Conservation (phyloP, 495 filamentous ascomycete genomes). For the Patellaria atrata region DNA sequence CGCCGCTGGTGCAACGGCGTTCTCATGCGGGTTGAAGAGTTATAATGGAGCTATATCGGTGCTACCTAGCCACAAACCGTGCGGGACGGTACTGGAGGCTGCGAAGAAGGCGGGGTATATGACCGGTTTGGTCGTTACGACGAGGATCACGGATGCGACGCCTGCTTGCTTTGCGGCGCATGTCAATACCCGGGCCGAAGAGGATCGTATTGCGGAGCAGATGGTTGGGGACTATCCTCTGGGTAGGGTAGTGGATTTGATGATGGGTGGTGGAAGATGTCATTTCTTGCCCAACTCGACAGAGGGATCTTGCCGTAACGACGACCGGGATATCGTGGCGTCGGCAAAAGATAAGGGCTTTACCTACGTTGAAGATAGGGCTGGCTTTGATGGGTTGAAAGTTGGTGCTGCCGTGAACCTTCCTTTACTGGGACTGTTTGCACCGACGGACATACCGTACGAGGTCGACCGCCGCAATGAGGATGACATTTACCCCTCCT, state of each 20-base stretch:
- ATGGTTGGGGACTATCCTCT: slow-evolving; percentile 75
- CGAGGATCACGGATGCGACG: slow-evolving; percentile 91
- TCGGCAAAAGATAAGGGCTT: slow-evolving; percentile 65
- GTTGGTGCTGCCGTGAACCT: slow-evolving; percentile 58
- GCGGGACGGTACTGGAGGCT: slow-evolving; percentile 88
- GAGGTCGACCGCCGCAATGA: slow-evolving; percentile 75
- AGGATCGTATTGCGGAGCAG: slow-evolving; percentile 84
- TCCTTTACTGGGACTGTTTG: slow-evolving; percentile 79
- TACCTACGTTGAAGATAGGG: slow-evolving; percentile 55
- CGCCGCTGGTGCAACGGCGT: slow-evolving; percentile 89
- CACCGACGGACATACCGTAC: slow-evolving; percentile 68
- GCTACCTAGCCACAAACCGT: slow-evolving; percentile 68
- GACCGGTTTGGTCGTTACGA: slow-evolving; percentile 91
- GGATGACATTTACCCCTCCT: slow-evolving; percentile 67
- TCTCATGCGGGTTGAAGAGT: slow-evolving; percentile 80
- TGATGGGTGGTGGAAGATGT: slow-evolving; percentile 84
- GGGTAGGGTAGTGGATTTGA: slow-evolving; percentile 74
- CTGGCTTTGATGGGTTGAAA: slow-evolving; percentile 63
- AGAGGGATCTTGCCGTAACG: slow-evolving; percentile 58
- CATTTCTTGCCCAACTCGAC: slow-evolving; percentile 78
- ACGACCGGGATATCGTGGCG: slow-evolving; percentile 52
- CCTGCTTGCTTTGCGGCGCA: slow-evolving; percentile 91
- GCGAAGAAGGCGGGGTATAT: slow-evolving; percentile 81
- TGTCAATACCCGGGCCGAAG: slow-evolving; percentile 60
- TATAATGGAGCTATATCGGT: slow-evolving; percentile 95